Conservation (phyloP, 768 basidiomycete species). For the Mycena albidolilacea region DNA sequence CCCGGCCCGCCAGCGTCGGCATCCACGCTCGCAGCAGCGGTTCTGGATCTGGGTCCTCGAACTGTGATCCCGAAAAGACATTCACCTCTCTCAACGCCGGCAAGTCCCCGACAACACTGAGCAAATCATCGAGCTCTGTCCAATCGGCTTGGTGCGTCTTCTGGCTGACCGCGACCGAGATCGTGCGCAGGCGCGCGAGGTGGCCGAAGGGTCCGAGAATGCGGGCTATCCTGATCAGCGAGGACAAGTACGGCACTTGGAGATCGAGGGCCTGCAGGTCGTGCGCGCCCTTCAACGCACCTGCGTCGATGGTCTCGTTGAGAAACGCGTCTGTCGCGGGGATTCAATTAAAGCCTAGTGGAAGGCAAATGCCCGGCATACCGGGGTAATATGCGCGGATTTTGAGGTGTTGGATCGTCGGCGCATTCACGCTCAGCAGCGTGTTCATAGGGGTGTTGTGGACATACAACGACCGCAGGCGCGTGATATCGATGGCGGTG, state of each 20-base stretch:
- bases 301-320: background rate
- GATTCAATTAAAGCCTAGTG: background rate
- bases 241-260: constrained; percentile 16
- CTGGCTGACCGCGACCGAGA: constrained; percentile 27
- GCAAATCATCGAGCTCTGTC: constrained; percentile 26
- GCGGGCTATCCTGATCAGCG: constrained; percentile 20
- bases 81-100: constrained; percentile 16
- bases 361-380: background rate
- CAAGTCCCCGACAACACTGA: constrained; percentile 10
- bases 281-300: constrained; percentile 19
- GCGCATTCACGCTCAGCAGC: constrained; percentile 14
- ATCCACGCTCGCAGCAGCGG: background rate
- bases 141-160: constrained; percentile 10
- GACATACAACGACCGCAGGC: constrained; percentile 25
- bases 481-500: constrained; percentile 24
- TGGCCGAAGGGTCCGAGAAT: constrained; percentile 11
- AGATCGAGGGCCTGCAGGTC: constrained; percentile 23
- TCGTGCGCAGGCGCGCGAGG: constrained; percentile 10
- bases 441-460: constrained; percentile 32
- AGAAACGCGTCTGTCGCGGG: background rate
- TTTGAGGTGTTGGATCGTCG: constrained; percentile 12
- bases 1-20: background rate
- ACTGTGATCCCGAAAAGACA: constrained; percentile 19
- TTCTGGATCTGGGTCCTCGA: constrained; percentile 6
- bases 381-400: constrained; percentile 29